Base-by-base conservation (phyloP, 768 basidiomycete species). In the Stropharia rugosoannulata region DNA sequence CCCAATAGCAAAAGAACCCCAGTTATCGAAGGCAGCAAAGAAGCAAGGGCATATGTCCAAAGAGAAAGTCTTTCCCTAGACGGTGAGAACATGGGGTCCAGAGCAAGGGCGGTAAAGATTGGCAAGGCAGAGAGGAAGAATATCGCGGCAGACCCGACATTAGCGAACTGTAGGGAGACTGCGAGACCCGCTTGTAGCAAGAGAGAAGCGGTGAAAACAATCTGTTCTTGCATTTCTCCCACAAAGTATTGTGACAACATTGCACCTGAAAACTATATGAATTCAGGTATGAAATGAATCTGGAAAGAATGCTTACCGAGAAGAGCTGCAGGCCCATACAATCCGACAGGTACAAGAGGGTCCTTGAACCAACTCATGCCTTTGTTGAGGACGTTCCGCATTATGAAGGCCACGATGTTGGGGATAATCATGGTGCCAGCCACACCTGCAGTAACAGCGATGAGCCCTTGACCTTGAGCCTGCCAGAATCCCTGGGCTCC, bases 301-400 rank as follows among this genome's bases (percentile, higher is more conserved):
- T 12, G 32, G 32, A 52, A 18, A 43, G 36, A 16, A 39, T 50
- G 39, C 82, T 32, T 60, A 88, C 93, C 93, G 12, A 89, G 72
- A 12, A 93, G 64, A 0, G 85, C 83, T 2, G 90, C 80, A 12
- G 92, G 90, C 2, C 80, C 89, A 64, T 92, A 98, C 18, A 97
- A 70, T 18, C 79, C 64, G 8, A 95, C 59, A 1, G 81, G 78
- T 10, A 82, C 78, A 60, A 85, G 79, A 58, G 91, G 90, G 40
- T 77, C 80, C 13, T 81, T 76, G 70, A 92, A 97, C 95, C 95
- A 98, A 63, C 89, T 90, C 82, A 96, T 82, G 0, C 83, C 79
- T 68, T 82, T 87, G 7, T 81, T 78, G 18, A 93, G 67, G 0
- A 83, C 80, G 4, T 68, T 66, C 25, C 71, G 68, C 85, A 96